phyloP scores from a whole-genome alignment of 202 grass and related monocot species.

The Eragrostis tef region DNA sequence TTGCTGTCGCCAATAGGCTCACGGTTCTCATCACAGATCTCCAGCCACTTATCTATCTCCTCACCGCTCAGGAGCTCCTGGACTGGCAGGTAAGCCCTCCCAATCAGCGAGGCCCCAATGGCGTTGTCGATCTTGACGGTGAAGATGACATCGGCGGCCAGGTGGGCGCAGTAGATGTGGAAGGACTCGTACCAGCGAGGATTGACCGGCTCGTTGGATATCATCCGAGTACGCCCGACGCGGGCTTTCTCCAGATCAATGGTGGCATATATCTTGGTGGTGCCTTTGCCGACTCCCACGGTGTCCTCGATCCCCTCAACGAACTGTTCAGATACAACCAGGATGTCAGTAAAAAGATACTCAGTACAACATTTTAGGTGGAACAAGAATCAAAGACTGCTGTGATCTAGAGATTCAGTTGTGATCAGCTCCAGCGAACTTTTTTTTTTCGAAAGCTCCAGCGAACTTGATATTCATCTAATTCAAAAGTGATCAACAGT shows the following conservation, averaged over 20 bases:
- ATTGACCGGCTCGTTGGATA: constrained; percentile 64
- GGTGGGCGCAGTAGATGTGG: constrained; percentile 93
- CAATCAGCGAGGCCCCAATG: constrained; percentile 72
- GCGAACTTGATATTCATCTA: neutral
- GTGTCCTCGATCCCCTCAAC: constrained; percentile 86
- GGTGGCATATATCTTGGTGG: constrained; percentile 75
- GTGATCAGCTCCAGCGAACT: neutral
- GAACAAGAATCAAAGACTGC: neutral
- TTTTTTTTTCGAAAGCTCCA: too few species aligned
- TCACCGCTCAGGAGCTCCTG: constrained; percentile 61
- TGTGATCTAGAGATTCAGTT: neutral
- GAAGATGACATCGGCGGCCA: constrained; percentile 75
- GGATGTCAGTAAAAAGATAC: constrained; percentile 23
- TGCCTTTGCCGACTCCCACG: constrained; percentile 74
- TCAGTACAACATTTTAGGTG: neutral
- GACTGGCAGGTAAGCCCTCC: constrained; percentile 86
- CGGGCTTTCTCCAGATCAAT: constrained; percentile 90
- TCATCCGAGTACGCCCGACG: constrained; percentile 76
- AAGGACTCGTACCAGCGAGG: constrained; percentile 97
- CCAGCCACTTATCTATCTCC: constrained; percentile 77
- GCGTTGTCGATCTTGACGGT: constrained; percentile 78
- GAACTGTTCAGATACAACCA: constrained; percentile 45
- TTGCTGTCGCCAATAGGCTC: constrained; percentile 69
- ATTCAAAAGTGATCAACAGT: neutral
- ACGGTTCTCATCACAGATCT: constrained; percentile 50